phyloP scores from a whole-genome alignment of 2,329 filamentous ascomycete genomes.

The Cephalotrichum gorgonifer region DNA sequence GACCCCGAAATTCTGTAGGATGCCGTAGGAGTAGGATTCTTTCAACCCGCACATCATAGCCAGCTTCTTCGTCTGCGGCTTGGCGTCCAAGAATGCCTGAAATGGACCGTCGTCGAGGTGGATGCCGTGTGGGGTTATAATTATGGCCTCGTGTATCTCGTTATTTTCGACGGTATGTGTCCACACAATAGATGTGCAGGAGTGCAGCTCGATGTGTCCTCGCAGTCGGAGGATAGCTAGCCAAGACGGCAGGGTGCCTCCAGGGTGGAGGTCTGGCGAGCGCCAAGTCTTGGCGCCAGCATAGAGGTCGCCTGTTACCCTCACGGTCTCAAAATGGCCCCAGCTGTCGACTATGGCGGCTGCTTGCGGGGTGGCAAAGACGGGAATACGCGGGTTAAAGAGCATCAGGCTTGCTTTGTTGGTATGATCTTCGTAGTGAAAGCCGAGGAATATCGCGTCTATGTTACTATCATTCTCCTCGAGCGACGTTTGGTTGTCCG shows the following conservation, averaged over 20 bases:
- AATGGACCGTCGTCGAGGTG: constrained; percentile 9
- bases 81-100: constrained; percentile 10
- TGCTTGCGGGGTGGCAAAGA: constrained; percentile 10
- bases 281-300: constrained; percentile 7
- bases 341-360: constrained; percentile 6
- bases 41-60: constrained; percentile 14
- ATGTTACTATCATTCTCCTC: constrained; percentile 4
- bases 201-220: constrained; percentile 10
- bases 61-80: constrained; percentile 12
- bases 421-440: constrained; percentile 10
- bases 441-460: constrained; percentile 12
- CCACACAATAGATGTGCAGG: constrained; percentile 12
- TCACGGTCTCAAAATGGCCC: constrained; percentile 12
- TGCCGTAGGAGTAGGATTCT: constrained; percentile 8
- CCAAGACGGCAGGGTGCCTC: constrained; percentile 11
- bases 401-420: constrained; percentile 10
- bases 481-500: background rate
- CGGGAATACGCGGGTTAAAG: constrained; percentile 10
- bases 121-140: constrained; percentile 12
- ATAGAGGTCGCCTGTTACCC: constrained; percentile 6
- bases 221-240: constrained; percentile 11
- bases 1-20: constrained; percentile 2
- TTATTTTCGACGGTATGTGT: constrained; percentile 4
- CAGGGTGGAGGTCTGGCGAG: constrained; percentile 10
- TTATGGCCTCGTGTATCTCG: constrained; percentile 10